phyloP scores from a whole-genome alignment of 129 eudicot species.

The Tagetes patula region DNA sequence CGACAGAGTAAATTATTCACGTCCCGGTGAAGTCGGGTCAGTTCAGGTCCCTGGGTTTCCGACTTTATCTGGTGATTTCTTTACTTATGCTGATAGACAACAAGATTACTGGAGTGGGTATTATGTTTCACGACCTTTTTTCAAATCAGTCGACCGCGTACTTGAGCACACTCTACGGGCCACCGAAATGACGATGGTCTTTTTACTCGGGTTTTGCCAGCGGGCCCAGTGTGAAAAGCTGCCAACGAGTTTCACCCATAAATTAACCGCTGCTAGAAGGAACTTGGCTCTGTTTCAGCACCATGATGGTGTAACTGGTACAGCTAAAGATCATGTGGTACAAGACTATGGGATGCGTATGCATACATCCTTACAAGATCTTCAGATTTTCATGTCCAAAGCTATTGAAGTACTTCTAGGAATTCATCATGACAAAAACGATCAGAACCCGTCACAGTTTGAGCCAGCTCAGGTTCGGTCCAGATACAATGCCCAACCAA shows the following conservation, averaged over 20 bases:
- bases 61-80: constrained; percentile 91
- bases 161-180: constrained; percentile 93
- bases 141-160: constrained; percentile 97
- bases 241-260: constrained; percentile 73
- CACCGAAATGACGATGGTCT: constrained; percentile 86
- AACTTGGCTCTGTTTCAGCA: constrained; percentile 98
- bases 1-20: constrained; percentile 79
- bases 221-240: constrained; percentile 85
- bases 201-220: constrained; percentile 80
- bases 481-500: constrained; percentile 80
- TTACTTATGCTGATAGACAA: constrained; percentile 91
- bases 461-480: constrained; percentile 85
- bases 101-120: constrained; percentile 99
- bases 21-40: constrained; percentile 79
- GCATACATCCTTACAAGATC: constrained; percentile 87
- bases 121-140: constrained; percentile 96
- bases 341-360: constrained; percentile 89
- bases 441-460: constrained; percentile 70
- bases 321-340: constrained; percentile 97
- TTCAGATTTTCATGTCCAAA: constrained; percentile 91
- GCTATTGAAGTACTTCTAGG: constrained; percentile 85
- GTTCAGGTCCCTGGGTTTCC: constrained; percentile 91
- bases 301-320: constrained; percentile 98
- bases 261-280: constrained; percentile 87
- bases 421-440: constrained; percentile 69